Conservation (phyloP, 352 stramenopile species). For the Aphanomyces invadans region DNA sequence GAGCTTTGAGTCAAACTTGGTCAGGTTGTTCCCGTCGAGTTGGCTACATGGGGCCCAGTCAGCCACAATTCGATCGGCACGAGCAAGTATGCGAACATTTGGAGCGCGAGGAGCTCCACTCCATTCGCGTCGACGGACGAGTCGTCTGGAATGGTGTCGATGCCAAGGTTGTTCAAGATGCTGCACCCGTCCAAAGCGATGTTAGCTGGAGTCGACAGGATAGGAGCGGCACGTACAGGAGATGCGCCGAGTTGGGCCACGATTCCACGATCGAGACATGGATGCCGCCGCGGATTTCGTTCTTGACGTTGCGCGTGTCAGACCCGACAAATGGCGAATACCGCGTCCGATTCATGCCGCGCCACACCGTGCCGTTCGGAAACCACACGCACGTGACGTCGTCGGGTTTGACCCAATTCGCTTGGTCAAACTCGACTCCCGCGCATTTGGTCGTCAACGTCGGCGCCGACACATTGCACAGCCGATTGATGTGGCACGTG, state of each 20-base stretch:
- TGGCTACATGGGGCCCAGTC: background rate
- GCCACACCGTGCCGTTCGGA: constrained; percentile 24
- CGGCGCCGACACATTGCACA: constrained; percentile 1
- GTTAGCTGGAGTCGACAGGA: background rate
- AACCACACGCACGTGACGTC: constrained; percentile 15
- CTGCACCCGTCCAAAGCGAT: background rate
- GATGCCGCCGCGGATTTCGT: constrained; percentile 18
- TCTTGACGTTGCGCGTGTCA: constrained; percentile 10
- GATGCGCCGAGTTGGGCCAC: background rate
- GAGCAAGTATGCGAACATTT: constrained; percentile 17
- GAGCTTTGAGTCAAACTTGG: constrained; percentile 1
- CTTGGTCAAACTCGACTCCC: background rate
- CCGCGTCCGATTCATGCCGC: constrained; percentile 16
- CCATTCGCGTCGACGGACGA: background rate
- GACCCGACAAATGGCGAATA: background rate
- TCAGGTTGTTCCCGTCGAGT: constrained; percentile 4
- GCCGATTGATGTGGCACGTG: background rate
- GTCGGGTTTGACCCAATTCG: constrained; percentile 1
- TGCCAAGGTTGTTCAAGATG: background rate
- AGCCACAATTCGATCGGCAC: too few relatives aligned
- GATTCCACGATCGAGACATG: background rate
- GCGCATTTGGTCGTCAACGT: constrained; percentile 13
- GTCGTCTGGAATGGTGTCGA: background rate
- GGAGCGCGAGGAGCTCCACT: background rate
- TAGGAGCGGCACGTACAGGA: background rate